Evolutionary conservation across 2,329 filamentous ascomycete genomes (phyloP).

Genomic region (Verticillium nubilum): DNA sequence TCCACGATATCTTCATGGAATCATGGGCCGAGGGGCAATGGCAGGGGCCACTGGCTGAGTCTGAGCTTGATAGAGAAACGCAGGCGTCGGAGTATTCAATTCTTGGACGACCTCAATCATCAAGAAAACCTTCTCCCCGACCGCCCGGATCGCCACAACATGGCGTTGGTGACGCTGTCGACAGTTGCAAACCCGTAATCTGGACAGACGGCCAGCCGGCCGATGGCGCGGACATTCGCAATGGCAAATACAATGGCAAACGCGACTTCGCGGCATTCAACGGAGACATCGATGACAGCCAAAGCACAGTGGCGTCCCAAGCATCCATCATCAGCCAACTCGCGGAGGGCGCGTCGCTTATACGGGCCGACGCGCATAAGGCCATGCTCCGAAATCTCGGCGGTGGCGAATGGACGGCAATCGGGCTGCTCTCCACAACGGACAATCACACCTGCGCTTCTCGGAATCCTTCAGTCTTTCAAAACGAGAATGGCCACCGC

Average conservation of each 20-base stretch:
- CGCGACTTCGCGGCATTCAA: constrained; percentile 13
- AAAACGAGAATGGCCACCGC: background rate
- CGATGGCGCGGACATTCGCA: background rate
- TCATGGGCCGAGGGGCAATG: background rate
- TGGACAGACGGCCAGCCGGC: background rate
- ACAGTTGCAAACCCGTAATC: background rate
- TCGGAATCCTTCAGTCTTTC: background rate
- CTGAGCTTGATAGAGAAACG: background rate
- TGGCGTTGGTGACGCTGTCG: background rate
- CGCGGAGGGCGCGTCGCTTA: constrained; percentile 14
- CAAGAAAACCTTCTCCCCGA: constrained; percentile 2
- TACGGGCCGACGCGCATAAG: constrained; percentile 25
- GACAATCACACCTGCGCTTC: constrained; percentile 21
- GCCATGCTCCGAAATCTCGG: constrained; percentile 23
- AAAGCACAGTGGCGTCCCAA: constrained; percentile 5
- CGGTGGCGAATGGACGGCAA: constrained; percentile 20
- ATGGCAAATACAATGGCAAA: constrained; percentile 9
- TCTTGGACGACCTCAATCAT: constrained; percentile 1
- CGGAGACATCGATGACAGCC: background rate
- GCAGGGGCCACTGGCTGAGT: background rate
- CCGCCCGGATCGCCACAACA: background rate
- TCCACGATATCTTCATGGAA: constrained; percentile 47
- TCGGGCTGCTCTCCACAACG: constrained; percentile 28
- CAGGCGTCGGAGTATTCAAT: background rate
- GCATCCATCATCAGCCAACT: constrained; percentile 11